Evolutionary conservation across 2,329 filamentous ascomycete genomes (phyloP).

Genomic region (Colletotrichum simmondsii): DNA sequence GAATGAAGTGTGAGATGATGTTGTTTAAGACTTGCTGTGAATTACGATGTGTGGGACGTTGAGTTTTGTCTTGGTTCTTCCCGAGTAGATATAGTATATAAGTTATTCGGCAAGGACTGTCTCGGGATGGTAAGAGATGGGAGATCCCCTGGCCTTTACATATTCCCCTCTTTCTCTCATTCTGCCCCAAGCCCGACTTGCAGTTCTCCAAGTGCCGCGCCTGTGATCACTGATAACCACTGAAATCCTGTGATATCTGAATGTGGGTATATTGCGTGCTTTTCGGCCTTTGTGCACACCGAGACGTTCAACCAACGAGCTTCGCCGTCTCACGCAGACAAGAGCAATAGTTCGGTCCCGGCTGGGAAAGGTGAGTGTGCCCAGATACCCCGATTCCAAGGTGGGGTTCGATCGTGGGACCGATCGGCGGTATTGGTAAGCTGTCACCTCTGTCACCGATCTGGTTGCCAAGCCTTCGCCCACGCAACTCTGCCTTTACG

Average conservation of each 20-base stretch:
- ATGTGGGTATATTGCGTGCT: conserved; percentile 33
- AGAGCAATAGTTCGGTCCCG: conserved; percentile 1
- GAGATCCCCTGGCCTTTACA: not conserved
- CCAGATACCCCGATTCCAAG: not conserved
- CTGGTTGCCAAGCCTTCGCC: not conserved
- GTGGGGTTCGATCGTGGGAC: conserved; percentile 12
- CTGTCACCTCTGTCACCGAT: not conserved
- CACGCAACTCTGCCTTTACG: not conserved
- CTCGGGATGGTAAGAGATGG: conserved; percentile 1
- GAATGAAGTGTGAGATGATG: not conserved
- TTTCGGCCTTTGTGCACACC: conserved; percentile 9
- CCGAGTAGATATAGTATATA: not conserved
- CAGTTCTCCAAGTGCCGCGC: not conserved
- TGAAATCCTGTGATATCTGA: conserved; percentile 3
- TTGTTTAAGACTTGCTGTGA: not conserved
- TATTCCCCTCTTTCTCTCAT: not conserved
- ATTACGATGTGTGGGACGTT: not conserved
- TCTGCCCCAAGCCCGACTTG: not conserved
- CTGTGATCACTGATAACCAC: not conserved
- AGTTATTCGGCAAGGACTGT: not conserved
- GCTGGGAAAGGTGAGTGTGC: conserved; percentile 3
- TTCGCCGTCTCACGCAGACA: conserved; percentile 7
- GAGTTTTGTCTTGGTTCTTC: not conserved
- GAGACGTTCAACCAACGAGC: conserved; percentile 11
- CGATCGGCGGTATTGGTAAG: conserved; percentile 13